Base-by-base conservation (phyloP, 139 green algal species). In the Chlamydomonas urium region DNA sequence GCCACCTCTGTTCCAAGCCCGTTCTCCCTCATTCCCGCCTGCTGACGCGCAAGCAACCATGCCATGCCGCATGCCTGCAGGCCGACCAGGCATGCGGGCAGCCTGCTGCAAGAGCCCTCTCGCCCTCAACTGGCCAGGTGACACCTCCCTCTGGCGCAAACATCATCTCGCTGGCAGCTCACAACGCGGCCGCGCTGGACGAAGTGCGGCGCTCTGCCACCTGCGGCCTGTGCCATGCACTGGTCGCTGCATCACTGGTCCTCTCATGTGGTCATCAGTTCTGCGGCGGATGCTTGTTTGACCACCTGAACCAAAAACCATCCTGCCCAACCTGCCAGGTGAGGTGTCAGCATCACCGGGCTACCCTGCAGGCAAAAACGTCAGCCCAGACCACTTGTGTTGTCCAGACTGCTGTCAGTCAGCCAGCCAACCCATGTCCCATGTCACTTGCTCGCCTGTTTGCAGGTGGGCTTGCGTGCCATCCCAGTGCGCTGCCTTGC, bases 281-380 rank as follows among this genome's bases (percentile, higher is more conserved):
- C 63, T 85, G 79, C 62, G 79, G 79, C 2, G 70, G 65, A 21
- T 85, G 79, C 69, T 38, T 85, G 6, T 80, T 77, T 29, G 67
- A 73, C 29, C 70, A 65, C 32, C 47, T 85, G 1, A 65, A 63
- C 29, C 57, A 72, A 37, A 79, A 75, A 62, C 71, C 67, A 0
- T 48, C 31, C 5, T 85, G 79, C 47, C 79, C 79, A 0, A 75
- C 68, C 23, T 85, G 79, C 68, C 77, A 81, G 71, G 77, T 78
- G 10, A 67, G 24, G 19, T 29, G 42, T n/a, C 14, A 17, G 42
- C 42, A 17, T 53, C 14, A 17, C 5, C 23, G 19, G 19, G 19
- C 5, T 5, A 32, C 23, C 53, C 24, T 62, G 17, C 53, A 34
- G 53, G 19, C 53, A 62, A 8, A 62, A 14, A 62, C 53, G 10